Evolutionary conservation across 371 early-diverging fungal genomes (phyloP).

Genomic region (Rhizopus arrhizus): DNA sequence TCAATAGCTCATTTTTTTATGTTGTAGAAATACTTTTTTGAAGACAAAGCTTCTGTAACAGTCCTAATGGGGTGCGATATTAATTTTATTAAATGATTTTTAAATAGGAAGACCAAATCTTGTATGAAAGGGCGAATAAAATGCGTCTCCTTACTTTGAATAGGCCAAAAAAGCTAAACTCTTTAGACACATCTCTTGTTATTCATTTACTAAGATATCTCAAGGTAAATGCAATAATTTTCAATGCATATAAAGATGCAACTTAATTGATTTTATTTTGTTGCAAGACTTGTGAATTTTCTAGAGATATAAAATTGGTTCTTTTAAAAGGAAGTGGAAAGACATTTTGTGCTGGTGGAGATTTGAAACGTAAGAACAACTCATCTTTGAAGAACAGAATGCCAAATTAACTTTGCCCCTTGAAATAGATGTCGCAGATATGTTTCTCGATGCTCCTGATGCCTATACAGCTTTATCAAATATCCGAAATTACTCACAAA

Average conservation of each 20-base stretch:
- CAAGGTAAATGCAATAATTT: background rate
- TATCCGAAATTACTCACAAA: background rate
- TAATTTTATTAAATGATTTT: background rate
- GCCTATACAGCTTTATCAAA: background rate
- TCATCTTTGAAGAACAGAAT: background rate
- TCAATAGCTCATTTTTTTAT: too few relatives aligned
- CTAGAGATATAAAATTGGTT: constrained; percentile 74
- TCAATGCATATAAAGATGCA: background rate
- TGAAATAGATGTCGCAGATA: background rate
- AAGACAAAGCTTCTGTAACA: constrained; percentile 54
- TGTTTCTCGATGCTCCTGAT: background rate
- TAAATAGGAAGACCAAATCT: background rate
- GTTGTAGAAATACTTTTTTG: background rate
- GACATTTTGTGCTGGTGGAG: constrained; percentile 97
- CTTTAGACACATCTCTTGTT: background rate
- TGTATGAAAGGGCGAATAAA: background rate
- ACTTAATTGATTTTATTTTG: background rate
- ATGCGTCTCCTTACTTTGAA: background rate
- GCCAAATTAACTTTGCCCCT: background rate
- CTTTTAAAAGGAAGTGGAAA: constrained; percentile 72
- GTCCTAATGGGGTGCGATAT: constrained; percentile 32
- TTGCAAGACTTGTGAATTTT: constrained; percentile 74
- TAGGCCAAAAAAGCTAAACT: background rate
- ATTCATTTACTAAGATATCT: background rate
- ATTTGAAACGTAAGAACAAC: constrained; percentile 70